These are phyloP conservation scores for Dryadomyces quercus-mongolicae DNA, from an alignment of 2,329 filamentous ascomycete genomes.

Conservation along the genomic window DNA sequence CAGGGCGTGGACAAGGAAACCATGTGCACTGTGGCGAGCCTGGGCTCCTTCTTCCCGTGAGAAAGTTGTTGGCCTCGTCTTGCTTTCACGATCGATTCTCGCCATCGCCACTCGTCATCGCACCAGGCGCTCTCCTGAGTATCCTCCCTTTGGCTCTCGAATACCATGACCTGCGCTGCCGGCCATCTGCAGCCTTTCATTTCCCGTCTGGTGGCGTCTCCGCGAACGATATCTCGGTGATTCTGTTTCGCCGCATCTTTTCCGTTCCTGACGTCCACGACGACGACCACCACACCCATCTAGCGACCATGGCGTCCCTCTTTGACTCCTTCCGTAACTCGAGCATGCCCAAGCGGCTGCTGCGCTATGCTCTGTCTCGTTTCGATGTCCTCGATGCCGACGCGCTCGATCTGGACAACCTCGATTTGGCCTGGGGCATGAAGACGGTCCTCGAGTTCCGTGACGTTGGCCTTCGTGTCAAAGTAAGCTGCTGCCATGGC, in stretches of 20 bases:
- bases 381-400: slow-evolving; percentile 83
- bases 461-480: slow-evolving; percentile 70
- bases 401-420: slow-evolving; percentile 70
- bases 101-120: neutral
- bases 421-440: slow-evolving; percentile 74
- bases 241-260: neutral
- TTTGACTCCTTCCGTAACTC: slow-evolving; percentile 53
- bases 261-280: neutral
- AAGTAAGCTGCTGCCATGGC: slow-evolving; percentile 34
- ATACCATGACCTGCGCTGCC: slow-evolving; percentile 10
- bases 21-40: neutral
- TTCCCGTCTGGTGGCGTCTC: slow-evolving; percentile 2
- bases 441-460: slow-evolving; percentile 75
- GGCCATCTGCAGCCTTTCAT: slow-evolving; percentile 7
- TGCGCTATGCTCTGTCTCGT: slow-evolving; percentile 73
- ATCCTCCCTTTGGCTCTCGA: neutral
- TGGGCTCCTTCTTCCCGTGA: neutral
- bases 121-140: neutral
- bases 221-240: slow-evolving; percentile 8
- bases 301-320: slow-evolving; percentile 52
- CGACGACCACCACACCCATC: neutral
- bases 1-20: neutral
- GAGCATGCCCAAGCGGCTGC: slow-evolving; percentile 76
- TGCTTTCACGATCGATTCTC: neutral
- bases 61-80: neutral